Evolutionary conservation across 2,329 filamentous ascomycete species (phyloP), one percentile per base, ranked within the genome.

Genomic region (Raffaelea arxii): DNA sequence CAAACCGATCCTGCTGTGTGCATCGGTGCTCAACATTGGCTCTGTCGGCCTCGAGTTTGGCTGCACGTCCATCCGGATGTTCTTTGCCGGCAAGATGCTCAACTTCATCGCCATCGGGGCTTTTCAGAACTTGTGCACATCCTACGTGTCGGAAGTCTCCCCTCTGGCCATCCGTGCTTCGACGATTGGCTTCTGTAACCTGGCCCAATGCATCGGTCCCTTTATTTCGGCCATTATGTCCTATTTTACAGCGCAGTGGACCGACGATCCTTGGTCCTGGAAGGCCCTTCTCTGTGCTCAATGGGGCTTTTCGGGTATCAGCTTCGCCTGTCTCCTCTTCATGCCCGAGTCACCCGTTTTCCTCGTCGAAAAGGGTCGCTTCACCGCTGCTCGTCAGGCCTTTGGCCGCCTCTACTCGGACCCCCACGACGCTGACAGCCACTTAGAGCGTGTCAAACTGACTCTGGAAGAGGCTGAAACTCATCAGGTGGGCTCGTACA

Each of bases 401-500:
- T 43, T 49, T 2, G 5, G 32, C 6, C 47, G 47, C 6, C 25
- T 49, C 19, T 49, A 46, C 32, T 22, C 43, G 4, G 23, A 30
- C 11, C 19, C 47, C 14, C 21, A 21, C 16, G 42, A 48, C n/a
- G 46, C 46, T 12, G 37, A 35, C n/a, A 41, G 41, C 25, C 46
- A 48, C 11, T 22, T 48, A 6, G 46, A 48, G 41, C 44, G 76
- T 54, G 79, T 82, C 57, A 62, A 72, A 24, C 70, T 78, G 53
- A 82, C 78, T 0, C 62, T 78, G 2, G 77, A 80, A 57, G 67
- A 74, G 50, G 65, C 67, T 3, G 70, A 69, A 1, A 71, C 69
- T 25, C 58, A 58, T 16, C 6, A 5, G 12, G 18, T 11, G 6
- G 21, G 9, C 16, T n/a, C 57, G 1, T 65, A 62, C 46, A 30